Percentiles rank a stretch among this genome's conserved stretches.
Evolutionary conservation across 495 filamentous ascomycete species (phyloP).

Genomic region (Penicillium nucicola): DNA sequence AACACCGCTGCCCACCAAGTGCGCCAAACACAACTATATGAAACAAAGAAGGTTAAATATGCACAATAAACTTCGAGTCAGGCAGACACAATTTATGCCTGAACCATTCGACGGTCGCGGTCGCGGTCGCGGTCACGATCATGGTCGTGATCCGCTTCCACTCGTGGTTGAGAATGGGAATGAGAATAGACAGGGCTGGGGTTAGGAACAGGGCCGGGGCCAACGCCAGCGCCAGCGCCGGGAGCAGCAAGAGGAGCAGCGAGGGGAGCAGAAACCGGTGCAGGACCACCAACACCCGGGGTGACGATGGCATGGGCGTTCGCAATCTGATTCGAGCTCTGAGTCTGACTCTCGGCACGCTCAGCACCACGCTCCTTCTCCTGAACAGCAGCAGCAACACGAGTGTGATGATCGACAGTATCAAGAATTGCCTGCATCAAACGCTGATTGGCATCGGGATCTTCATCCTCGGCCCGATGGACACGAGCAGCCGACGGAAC

Average conservation of each 20-base stretch:
- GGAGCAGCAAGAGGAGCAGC: too few species aligned
- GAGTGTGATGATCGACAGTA: slow-evolving; percentile 42
- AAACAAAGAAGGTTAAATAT: slow-evolving; percentile 1
- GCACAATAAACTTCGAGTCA: background rate
- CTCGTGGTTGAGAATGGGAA: too few species aligned
- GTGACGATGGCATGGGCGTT: too few species aligned
- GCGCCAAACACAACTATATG: slow-evolving; percentile 13
- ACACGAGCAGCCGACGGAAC: slow-evolving; percentile 10
- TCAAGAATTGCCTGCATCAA: slow-evolving; percentile 47
- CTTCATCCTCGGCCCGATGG: slow-evolving; percentile 34
- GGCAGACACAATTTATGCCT: slow-evolving; percentile 4
- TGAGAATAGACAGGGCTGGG: too few species aligned
- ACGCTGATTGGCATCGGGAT: slow-evolving; percentile 43
- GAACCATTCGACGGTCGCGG: slow-evolving; percentile 17
- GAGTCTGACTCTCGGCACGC: background rate
- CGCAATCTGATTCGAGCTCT: slow-evolving; percentile 15
- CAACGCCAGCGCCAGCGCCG: too few species aligned
- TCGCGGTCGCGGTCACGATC: slow-evolving; percentile 37
- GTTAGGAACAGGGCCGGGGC: too few species aligned
- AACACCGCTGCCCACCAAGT: slow-evolving; percentile 2
- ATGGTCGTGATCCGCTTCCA: slow-evolving; percentile 16
- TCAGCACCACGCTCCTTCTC: slow-evolving; percentile 29
- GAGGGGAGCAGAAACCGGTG: too few species aligned
- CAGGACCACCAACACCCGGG: slow-evolving; percentile 6
- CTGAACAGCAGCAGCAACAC: slow-evolving; percentile 33